Base-by-base conservation (phyloP, 2,329 filamentous ascomycete genomes). In the Ascochyta pisi region DNA sequence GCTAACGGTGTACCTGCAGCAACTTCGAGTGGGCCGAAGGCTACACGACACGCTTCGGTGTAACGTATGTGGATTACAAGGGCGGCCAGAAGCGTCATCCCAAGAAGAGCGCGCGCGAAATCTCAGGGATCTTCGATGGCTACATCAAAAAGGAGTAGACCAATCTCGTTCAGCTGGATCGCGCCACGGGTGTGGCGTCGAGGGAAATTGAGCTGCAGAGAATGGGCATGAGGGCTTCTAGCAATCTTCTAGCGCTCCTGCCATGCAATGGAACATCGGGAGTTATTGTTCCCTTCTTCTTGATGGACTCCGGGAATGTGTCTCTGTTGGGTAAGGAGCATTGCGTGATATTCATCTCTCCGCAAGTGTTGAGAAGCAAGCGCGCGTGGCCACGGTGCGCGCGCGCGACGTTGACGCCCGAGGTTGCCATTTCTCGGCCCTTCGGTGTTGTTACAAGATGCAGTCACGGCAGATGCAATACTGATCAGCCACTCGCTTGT, bases 1-100 rank as follows among this genome's bases (percentile, higher is more conserved):
- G 50, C 69, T 71, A 64, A 73, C 61, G 38, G n/a, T 42, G 54
- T 65, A 55, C 61, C 52, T 67, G 51, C 67, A 85, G 83, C 77
- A 94, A 94, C 80, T 94, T 94, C 68, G 91, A 94, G 77, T 94
- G 90, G 90, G 90, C 91, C n/a, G 91, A 96, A 74, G 91, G 91
- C 10, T 96, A 94, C 71, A 88, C 91, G 78, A 95, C 91, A 39
- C 84, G 91, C 37, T 96, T 96, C 68, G 91, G 91, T 24, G 90
- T 92, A 53, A 91, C 88, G 6, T 95, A 84, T 73, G 91, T 96
- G 48, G 91, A 96, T 77, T 96, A 95, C 74, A 79, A 85, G 66
- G 85, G 91, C 63, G 88, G 86, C 23, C 92, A 96, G 82, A 90
- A 88, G 80, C 82, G 91, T 47, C 84, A 88, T 64, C 88, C 91